Evolutionary conservation across 2,329 filamentous ascomycete species (phyloP).

Genomic region (Thelonectria blattea): DNA sequence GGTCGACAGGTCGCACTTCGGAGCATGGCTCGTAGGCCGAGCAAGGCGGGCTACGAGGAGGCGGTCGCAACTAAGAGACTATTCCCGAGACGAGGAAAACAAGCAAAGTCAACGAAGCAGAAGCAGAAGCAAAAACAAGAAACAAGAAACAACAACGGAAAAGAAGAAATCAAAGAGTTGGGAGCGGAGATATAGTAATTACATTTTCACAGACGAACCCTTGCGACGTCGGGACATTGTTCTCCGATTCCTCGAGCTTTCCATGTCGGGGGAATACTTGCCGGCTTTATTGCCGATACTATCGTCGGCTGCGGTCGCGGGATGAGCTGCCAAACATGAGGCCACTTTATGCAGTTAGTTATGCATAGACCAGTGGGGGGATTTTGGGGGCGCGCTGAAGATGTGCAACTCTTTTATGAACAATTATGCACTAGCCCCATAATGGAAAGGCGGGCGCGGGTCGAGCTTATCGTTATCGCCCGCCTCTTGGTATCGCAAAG

Average conservation of each 20-base stretch:
- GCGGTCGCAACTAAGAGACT: conserved; percentile 1
- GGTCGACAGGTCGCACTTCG: conserved; percentile 22
- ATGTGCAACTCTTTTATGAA: neutral
- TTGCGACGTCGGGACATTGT: conserved; percentile 9
- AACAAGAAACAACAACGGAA: neutral
- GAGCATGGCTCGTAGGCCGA: conserved; percentile 17
- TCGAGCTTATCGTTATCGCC: neutral
- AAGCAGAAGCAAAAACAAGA: conserved; percentile 4
- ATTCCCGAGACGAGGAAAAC: neutral
- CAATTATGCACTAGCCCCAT: neutral
- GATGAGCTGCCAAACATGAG: neutral
- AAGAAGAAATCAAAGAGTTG: neutral
- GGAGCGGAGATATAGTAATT: conserved; percentile 1
- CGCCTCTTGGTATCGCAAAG: conserved; percentile 31
- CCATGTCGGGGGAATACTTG: conserved; percentile 9
- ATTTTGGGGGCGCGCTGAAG: neutral
- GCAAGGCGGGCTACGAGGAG: conserved; percentile 10
- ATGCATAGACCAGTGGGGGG: neutral
- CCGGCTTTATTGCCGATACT: conserved; percentile 17
- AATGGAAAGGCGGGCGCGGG: conserved; percentile 3
- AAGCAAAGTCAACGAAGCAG: neutral
- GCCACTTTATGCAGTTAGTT: neutral
- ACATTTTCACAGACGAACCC: neutral
- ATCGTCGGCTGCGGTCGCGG: neutral
- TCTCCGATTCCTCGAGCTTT: conserved; percentile 16